These are phyloP conservation scores for Lentithecium fluviatile DNA, from an alignment of 495 filamentous ascomycete species.

Conservation along the genomic window DNA sequence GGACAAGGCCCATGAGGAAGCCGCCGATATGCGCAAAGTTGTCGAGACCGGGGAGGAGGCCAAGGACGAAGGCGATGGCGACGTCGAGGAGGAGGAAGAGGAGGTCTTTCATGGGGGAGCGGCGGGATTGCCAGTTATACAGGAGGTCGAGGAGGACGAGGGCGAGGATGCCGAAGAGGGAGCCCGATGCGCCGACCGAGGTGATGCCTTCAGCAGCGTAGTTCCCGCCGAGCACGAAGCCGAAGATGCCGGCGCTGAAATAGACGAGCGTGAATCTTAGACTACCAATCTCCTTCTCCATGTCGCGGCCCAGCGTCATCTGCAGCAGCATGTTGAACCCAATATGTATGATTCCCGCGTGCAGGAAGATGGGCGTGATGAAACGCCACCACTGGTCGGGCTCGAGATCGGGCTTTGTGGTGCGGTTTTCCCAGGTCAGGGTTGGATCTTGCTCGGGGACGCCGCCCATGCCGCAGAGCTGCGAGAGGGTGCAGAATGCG, in stretches of 20 bases:
- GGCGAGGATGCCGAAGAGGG: conserved; percentile 87
- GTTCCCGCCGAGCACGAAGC: conserved; percentile 93
- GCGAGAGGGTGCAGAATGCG: conserved; percentile 1
- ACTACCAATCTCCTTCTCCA: conserved; percentile 83
- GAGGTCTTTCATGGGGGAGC: conserved; percentile 73
- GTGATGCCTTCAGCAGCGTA: conserved; percentile 76
- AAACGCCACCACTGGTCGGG: conserved; percentile 98
- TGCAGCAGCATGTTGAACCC: conserved; percentile 92
- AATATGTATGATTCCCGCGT: conserved; percentile 91
- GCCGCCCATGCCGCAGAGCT: conserved; percentile 55
- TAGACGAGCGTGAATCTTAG: conserved; percentile 87
- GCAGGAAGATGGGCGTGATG: conserved; percentile 92
- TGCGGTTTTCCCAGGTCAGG: conserved; percentile 46
- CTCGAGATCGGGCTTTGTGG: conserved; percentile 39
- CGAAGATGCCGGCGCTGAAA: conserved; percentile 87
- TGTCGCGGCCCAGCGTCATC: conserved; percentile 79
- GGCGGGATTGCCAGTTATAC: conserved; percentile 82
- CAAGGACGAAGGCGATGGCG: conserved; percentile 84
- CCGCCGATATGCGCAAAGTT: conserved; percentile 98
- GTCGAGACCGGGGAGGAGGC: conserved; percentile 87
- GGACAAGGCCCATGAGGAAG: conserved; percentile 85
- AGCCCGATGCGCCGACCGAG: conserved; percentile 84
- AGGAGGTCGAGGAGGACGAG: conserved; percentile 83
- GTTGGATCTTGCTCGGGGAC: conserved; percentile 58
- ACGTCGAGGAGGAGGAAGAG: conserved; percentile 82